These are phyloP conservation scores for Shiraia sp. DNA, from an alignment of 2,329 filamentous ascomycete species.

Conservation along the genomic window DNA sequence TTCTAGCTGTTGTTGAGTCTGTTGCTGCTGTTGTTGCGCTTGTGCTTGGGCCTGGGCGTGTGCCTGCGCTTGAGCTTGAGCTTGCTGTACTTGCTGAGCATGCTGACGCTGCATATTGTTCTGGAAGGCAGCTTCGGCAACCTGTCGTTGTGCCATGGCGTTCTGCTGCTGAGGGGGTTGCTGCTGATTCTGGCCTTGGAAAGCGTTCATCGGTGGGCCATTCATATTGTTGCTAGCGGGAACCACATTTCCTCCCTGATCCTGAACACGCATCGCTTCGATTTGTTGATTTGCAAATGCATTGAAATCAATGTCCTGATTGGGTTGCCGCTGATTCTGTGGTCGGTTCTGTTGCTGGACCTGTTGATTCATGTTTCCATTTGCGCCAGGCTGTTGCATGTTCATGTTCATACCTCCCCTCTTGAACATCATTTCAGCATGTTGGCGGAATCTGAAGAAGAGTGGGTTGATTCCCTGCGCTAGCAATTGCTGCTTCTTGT, in stretches of 20 bases:
- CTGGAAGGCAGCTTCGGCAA: conserved; percentile 25
- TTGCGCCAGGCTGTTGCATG: conserved; percentile 9
- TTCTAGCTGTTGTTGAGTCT: conserved; percentile 35
- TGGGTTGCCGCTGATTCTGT: conserved; percentile 32
- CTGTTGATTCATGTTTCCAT: conserved; percentile 41
- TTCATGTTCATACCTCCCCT: conserved; percentile 27
- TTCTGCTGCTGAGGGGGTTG: conserved; percentile 30
- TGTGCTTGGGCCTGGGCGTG: conserved; percentile 47
- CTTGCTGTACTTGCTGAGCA: conserved; percentile 11
- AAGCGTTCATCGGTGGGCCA: conserved; percentile 43
- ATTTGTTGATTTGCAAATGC: conserved; percentile 64
- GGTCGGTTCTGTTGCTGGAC: too few species aligned
- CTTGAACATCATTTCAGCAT: conserved; percentile 45
- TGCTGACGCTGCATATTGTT: conserved; percentile 42
- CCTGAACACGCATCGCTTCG: conserved; percentile 63
- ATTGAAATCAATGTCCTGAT: conserved; percentile 53
- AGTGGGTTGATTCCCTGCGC: conserved; percentile 55
- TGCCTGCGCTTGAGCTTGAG: conserved; percentile 28
- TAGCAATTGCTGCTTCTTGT: conserved; percentile 52
- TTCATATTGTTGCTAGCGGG: conserved; percentile 63
- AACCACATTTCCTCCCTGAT: conserved; percentile 66
- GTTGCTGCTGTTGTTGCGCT: conserved; percentile 25
- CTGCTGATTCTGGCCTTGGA: conserved; percentile 31
- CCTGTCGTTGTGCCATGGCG: conserved; percentile 34
- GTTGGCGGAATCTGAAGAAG: conserved; percentile 55